Base-by-base conservation (phyloP, 2,329 filamentous ascomycete genomes). In the Erysiphe pulchra region DNA sequence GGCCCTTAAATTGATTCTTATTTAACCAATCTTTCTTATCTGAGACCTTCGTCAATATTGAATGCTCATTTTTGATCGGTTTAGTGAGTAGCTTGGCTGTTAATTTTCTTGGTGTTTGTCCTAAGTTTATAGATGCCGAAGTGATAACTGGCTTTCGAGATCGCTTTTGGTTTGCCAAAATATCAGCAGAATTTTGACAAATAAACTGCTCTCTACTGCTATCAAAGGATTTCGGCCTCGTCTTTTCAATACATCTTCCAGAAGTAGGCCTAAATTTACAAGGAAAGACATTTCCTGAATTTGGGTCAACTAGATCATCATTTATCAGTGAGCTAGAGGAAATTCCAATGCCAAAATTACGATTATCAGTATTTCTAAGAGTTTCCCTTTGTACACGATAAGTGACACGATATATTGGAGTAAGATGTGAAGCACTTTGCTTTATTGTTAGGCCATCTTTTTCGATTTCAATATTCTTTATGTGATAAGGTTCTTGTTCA, bases 321-420 rank as follows among this genome's bases (percentile, higher is more conserved):
- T 24, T 24, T 24, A 24, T 24, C 20, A 24, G 20, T 3, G 20
- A 24, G 20, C 20, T 24, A 6, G 20, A 24, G 20, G 20, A 24
- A 24, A 24, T 24, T 24, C 20, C 20, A 24, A 24, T 3, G 20
- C 20, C 20, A 24, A 24, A 3, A 24, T 24, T 24, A 3, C 3
- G 20, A 24, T 24, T 24, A 24, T 24, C 20, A 24, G 20, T 24
- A 24, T 24, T 24, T 3, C 20, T 24, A 3, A 24, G 3, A 24
- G 20, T 24, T 24, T 3, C 20, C 6, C 20, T 24, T 6, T 24
- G 20, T 24, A 24, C 20, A 32, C 66, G 66, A 52, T 77, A 77
- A 0, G 77, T 73, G 3, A 76, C 65, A 16, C 71, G 66, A 48
- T 72, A 73, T 55, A 54, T 46, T 51, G 51, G 44, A 47, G 53